These are phyloP conservation scores for Arachis stenosperma DNA, from an alignment of 306 rosid genomes.

Conservation along the genomic window DNA sequence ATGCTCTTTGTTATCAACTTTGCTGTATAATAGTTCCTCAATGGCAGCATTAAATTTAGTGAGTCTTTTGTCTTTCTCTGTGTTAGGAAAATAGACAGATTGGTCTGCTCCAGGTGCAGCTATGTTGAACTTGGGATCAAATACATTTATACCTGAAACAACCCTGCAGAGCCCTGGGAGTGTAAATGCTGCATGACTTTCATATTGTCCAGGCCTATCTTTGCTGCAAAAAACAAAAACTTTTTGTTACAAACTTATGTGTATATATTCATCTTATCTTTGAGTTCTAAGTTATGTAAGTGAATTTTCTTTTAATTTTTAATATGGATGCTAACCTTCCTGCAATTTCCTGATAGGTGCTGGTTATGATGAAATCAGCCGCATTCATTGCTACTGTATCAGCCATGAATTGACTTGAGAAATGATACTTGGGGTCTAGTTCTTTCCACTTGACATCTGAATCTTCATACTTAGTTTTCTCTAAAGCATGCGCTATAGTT, in stretches of 20 bases:
- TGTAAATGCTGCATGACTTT: slow-evolving; percentile 79
- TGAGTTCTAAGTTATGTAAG: background rate
- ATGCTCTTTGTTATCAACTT: slow-evolving; percentile 69
- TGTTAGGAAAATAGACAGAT: slow-evolving; percentile 75
- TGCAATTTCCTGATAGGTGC: slow-evolving; percentile 92
- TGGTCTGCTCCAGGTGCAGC: slow-evolving; percentile 97
- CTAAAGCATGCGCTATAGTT: slow-evolving; percentile 93
- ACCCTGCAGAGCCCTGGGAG: slow-evolving; percentile 92
- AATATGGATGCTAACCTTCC: slow-evolving; percentile 62
- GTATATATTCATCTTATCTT: background rate
- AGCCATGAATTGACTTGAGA: slow-evolving; percentile 86
- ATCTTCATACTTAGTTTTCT: slow-evolving; percentile 90
- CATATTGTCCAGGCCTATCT: slow-evolving; percentile 84
- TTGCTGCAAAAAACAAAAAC: slow-evolving; percentile 62
- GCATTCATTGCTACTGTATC: slow-evolving; percentile 92
- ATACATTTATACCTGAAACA: slow-evolving; percentile 84
- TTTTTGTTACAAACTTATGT: slow-evolving; percentile 12
- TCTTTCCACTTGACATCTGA: slow-evolving; percentile 94
- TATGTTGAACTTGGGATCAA: slow-evolving; percentile 92
- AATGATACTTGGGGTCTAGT: slow-evolving; percentile 83
- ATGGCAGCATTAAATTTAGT: slow-evolving; percentile 60
- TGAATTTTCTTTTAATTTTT: slow-evolving; percentile 7
- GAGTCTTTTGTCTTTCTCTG: slow-evolving; percentile 60
- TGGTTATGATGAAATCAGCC: slow-evolving; percentile 82
- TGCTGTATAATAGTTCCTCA: slow-evolving; percentile 68